Conservation (phyloP, 2,329 filamentous ascomycete genomes). For the Xylariaceae sp. region DNA sequence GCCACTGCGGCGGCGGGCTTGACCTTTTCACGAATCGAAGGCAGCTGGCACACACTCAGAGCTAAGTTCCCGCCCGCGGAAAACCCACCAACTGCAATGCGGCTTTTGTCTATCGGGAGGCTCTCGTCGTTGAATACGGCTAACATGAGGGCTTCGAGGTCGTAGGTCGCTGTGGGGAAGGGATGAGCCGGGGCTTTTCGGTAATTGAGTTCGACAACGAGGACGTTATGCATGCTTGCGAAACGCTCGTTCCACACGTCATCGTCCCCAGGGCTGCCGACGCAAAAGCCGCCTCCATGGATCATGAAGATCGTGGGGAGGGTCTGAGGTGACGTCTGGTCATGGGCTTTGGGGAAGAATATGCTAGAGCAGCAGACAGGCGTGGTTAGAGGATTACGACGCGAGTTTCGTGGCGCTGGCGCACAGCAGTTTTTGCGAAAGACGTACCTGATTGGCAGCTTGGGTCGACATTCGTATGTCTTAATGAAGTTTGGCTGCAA, state of each 20-base stretch:
- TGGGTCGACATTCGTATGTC: conserved; percentile 43
- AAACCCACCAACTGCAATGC: conserved; percentile 51
- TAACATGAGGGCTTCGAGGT: conserved; percentile 47
- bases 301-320: conserved; percentile 50
- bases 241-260: conserved; percentile 48
- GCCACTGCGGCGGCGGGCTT: conserved; percentile 40
- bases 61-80: conserved; percentile 52
- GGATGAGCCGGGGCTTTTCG: conserved; percentile 46
- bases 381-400: not conserved
- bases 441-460: conserved; percentile 42
- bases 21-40: conserved; percentile 44
- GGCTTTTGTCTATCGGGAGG: conserved; percentile 49
- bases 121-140: conserved; percentile 47
- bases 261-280: conserved; percentile 46
- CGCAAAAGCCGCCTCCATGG: conserved; percentile 52
- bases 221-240: conserved; percentile 45
- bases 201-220: conserved; percentile 54
- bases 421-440: no score
- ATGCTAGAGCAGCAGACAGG: conserved; percentile 29
- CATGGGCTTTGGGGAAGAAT: conserved; percentile 44
- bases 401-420: not conserved
- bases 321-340: conserved; percentile 33
- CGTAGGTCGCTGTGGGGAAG: conserved; percentile 49
- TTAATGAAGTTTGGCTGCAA: conserved; percentile 43
- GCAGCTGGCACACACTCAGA: conserved; percentile 46